Evolutionary conservation across 192 early-diverging fungal species (phyloP).

Genomic region (Linnemannia exigua): DNA sequence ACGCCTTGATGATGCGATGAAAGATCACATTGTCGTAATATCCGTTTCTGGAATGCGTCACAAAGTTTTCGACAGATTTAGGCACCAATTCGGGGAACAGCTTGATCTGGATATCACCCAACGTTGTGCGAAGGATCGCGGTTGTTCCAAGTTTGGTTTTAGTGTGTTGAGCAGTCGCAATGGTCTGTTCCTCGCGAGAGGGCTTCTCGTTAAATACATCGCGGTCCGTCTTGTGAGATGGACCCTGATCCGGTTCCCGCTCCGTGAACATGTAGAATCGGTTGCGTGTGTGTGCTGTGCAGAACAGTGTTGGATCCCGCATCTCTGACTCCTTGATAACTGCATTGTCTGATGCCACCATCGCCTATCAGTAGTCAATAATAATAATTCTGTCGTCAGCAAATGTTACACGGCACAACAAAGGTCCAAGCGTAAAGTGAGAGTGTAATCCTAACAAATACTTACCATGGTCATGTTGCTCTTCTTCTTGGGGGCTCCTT

Average conservation of each 20-base stretch:
- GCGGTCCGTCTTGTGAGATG: conserved; percentile 73
- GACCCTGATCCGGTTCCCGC: conserved; percentile 86
- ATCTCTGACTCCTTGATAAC: conserved; percentile 73
- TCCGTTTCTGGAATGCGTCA: conserved; percentile 84
- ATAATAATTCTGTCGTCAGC: background rate
- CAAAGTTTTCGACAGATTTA: conserved; percentile 97
- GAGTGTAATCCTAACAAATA: background rate
- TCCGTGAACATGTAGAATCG: conserved; percentile 95
- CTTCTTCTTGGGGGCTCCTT: conserved; percentile 91
- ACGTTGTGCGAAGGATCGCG: conserved; percentile 90
- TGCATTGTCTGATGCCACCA: conserved; percentile 92
- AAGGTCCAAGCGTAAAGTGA: background rate
- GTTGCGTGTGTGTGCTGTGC: conserved; percentile 91
- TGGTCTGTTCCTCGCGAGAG: conserved; percentile 93
- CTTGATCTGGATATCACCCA: conserved; percentile 92
- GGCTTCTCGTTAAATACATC: conserved; percentile 99
- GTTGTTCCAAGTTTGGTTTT: conserved; percentile 75
- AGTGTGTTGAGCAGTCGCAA: conserved; percentile 76
- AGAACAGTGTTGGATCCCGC: conserved; percentile 90
- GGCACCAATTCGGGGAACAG: conserved; percentile 93
- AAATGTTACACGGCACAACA: background rate
- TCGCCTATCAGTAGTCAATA: conserved; percentile 61
- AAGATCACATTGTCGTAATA: conserved; percentile 96
- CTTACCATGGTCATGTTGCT: conserved; percentile 76
- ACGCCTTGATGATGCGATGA: conserved; percentile 96